Percentiles rank a stretch among this genome's conserved stretches.
Conservation (phyloP, 78 protist genomes). For the Dictyostelium brefeldianum region DNA sequence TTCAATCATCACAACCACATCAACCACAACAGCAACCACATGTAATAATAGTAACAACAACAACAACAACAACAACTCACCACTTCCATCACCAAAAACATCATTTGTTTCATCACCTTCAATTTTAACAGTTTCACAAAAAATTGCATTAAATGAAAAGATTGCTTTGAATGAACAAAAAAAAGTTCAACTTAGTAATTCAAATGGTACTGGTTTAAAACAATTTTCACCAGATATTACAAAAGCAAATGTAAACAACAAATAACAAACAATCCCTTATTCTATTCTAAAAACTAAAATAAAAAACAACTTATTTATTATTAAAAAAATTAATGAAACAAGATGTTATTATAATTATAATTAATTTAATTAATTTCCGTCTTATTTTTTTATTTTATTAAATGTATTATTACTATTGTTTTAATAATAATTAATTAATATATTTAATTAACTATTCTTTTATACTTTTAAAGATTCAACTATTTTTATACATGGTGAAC, state of each 20-base stretch:
- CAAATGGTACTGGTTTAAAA: not conserved
- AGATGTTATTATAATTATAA: no score
- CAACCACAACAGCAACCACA: not conserved
- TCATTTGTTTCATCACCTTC: conserved; percentile 5
- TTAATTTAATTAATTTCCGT: not conserved
- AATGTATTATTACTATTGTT: not conserved
- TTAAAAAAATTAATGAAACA: no score
- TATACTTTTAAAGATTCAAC: conserved; percentile 37
- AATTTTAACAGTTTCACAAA: conserved; percentile 19
- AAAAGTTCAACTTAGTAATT: not conserved
- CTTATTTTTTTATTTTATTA: not conserved
- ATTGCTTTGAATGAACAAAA: not conserved
- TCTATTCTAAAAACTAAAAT: not conserved
- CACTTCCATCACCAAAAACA: not conserved
- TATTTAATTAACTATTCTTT: not conserved
- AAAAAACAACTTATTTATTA: no score
- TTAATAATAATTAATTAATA: not conserved
- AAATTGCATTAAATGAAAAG: conserved; percentile 22
- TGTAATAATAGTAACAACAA: no score
- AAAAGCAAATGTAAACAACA: conserved; percentile 6
- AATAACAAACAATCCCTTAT: not conserved
- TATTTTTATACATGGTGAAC: conserved; percentile 3
- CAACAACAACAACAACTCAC: not conserved
- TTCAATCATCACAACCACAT: not conserved
- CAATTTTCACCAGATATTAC: not conserved